Percentiles rank a stretch among this genome's conserved stretches.
Evolutionary conservation across 768 basidiomycete species (phyloP).

Genomic region (Macrolepiota albuminosa): DNA sequence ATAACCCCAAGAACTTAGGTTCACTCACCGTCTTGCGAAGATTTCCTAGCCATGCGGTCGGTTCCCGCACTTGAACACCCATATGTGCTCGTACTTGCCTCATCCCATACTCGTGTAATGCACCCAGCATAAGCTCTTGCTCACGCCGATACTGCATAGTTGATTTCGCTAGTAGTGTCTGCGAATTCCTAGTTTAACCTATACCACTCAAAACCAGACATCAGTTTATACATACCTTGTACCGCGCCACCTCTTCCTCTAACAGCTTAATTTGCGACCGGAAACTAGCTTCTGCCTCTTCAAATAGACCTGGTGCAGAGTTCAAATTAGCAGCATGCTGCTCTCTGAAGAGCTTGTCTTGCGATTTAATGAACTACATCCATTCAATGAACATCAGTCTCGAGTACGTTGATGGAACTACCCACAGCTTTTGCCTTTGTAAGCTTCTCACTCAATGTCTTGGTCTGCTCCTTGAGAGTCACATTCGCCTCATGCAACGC

Average conservation of each 20-base stretch:
- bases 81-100: slow-evolving; percentile 58
- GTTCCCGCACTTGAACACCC: slow-evolving; percentile 39
- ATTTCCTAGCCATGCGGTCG: slow-evolving; percentile 66
- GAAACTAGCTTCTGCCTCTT: slow-evolving; percentile 67
- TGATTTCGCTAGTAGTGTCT: slow-evolving; percentile 52
- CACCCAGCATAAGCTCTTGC: slow-evolving; percentile 76
- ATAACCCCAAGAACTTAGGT: neutral
- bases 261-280: slow-evolving; percentile 62
- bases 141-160: slow-evolving; percentile 64
- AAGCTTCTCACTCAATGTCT: slow-evolving; percentile 71
- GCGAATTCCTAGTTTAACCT: neutral
- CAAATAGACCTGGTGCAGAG: slow-evolving; percentile 49
- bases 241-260: slow-evolving; percentile 55
- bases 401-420: neutral
- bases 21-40: slow-evolving; percentile 50
- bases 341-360: slow-evolving; percentile 86
- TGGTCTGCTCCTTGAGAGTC: slow-evolving; percentile 63
- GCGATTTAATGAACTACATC: slow-evolving; percentile 84
- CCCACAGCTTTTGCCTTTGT: slow-evolving; percentile 71
- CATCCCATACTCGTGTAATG: slow-evolving; percentile 69
- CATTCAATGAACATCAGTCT: neutral
- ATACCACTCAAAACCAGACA: neutral
- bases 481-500: slow-evolving; percentile 76
- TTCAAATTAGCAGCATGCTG: slow-evolving; percentile 59
- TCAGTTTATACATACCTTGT: slow-evolving; percentile 37